These are phyloP conservation scores for Geoglossum cookeanum DNA, from an alignment of 2,329 filamentous ascomycete species.

Conservation along the genomic window DNA sequence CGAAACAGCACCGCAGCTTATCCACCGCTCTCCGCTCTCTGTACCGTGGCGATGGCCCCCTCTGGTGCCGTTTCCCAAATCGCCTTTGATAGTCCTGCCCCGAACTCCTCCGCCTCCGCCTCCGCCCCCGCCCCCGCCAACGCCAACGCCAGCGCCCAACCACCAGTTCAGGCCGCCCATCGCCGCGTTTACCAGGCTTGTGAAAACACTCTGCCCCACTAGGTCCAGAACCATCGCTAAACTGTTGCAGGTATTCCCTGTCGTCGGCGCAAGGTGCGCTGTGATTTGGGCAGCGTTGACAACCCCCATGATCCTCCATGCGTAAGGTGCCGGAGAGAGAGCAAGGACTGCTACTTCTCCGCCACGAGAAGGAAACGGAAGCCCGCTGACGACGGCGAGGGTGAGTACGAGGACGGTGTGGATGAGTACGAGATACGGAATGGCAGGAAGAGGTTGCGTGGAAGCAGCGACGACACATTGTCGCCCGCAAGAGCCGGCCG, in stretches of 20 bases:
- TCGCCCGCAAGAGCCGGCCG: slow-evolving; percentile 22
- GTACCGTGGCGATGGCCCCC: not conserved
- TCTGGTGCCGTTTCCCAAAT: not conserved
- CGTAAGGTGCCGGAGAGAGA: slow-evolving; percentile 80
- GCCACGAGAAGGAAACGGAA: slow-evolving; percentile 86
- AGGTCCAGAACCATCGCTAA: not conserved
- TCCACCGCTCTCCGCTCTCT: no score
- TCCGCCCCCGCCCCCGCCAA: not conserved
- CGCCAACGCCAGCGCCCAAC: not conserved
- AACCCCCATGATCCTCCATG: slow-evolving; percentile 89
- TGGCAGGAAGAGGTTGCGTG: slow-evolving; percentile 46
- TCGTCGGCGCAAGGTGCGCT: slow-evolving; percentile 34
- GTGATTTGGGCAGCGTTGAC: slow-evolving; percentile 56
- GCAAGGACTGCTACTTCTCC: slow-evolving; percentile 94
- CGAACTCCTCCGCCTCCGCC: not conserved
- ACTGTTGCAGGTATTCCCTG: slow-evolving; percentile 28
- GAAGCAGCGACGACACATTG: slow-evolving; percentile 24
- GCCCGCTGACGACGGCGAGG: slow-evolving; percentile 31
- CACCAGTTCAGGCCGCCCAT: not conserved
- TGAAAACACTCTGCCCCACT: not conserved
- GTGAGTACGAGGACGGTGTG: slow-evolving; percentile 18
- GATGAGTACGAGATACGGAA: slow-evolving; percentile 56
- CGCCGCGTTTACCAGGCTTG: slow-evolving; percentile 4
- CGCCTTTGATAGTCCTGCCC: not conserved
- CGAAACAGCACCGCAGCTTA: not conserved